Percentiles rank a stretch among this genome's conserved stretches.
These are phyloP conservation scores for Wallacemonas sp. DNA, from an alignment of 208 protist genomes.

Conservation along the genomic window DNA sequence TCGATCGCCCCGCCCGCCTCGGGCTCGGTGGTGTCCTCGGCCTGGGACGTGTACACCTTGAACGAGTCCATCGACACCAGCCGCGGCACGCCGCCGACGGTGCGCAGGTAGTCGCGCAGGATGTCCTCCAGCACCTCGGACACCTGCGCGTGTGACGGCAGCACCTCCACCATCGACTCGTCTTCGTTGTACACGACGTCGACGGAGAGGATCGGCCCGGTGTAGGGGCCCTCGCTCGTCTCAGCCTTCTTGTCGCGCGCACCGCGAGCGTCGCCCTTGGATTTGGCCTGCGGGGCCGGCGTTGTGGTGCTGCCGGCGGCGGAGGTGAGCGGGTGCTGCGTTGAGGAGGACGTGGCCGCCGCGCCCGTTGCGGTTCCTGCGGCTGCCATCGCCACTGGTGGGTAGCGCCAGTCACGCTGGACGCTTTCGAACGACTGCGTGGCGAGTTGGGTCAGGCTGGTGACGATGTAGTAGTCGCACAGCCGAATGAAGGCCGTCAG, in stretches of 20 bases:
- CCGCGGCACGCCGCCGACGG: constrained; percentile 79
- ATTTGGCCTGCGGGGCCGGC: not conserved
- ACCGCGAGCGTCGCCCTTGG: constrained; percentile 3
- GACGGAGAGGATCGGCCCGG: constrained; percentile 72
- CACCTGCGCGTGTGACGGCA: constrained; percentile 70
- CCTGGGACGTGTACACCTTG: constrained; percentile 88
- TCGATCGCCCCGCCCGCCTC: constrained; percentile 79
- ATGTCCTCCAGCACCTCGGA: constrained; percentile 86
- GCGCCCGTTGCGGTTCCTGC: not conserved
- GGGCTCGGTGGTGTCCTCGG: constrained; percentile 49
- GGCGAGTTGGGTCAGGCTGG: constrained; percentile 85
- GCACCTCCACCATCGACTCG: constrained; percentile 67
- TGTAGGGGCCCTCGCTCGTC: constrained; percentile 27
- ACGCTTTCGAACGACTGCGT: constrained; percentile 81
- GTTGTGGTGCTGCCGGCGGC: not conserved
- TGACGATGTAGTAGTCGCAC: constrained; percentile 94
- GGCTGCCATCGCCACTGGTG: constrained; percentile 13
- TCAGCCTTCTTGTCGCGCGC: constrained; percentile 26
- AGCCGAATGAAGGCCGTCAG: constrained; percentile 94
- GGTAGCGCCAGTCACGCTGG: constrained; percentile 66
- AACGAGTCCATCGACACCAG: constrained; percentile 87
- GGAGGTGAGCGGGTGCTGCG: not conserved
- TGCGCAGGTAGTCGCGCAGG: constrained; percentile 89
- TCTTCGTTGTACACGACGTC: constrained; percentile 80
- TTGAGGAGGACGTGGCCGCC: not conserved